Evolutionary conservation across 169 alveolate species (phyloP).

Genomic region (Eimeria zaria): DNA sequence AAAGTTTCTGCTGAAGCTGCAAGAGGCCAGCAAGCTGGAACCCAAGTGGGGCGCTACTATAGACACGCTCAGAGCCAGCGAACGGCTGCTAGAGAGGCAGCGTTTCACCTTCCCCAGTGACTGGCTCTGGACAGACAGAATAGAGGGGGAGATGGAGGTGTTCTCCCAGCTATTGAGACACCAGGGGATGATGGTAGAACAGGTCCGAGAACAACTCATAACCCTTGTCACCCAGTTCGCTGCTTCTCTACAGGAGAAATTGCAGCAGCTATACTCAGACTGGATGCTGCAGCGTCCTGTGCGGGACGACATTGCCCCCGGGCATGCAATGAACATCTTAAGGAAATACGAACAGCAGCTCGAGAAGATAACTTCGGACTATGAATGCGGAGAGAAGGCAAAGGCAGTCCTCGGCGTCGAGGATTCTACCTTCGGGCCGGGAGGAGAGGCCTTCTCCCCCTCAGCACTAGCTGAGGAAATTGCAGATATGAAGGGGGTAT

Average conservation of each 20-base stretch:
- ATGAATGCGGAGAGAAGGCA: constrained; percentile 64
- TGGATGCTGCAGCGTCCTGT: constrained; percentile 85
- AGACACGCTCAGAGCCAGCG: constrained; percentile 94
- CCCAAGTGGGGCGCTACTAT: constrained; percentile 93
- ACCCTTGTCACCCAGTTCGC: constrained; percentile 64
- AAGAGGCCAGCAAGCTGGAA: constrained; percentile 94
- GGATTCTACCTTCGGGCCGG: constrained; percentile 21
- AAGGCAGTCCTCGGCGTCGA: constrained; percentile 72
- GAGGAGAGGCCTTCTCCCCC: constrained; percentile 82
- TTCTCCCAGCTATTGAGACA: constrained; percentile 91
- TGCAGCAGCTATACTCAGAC: constrained; percentile 81
- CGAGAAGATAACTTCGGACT: constrained; percentile 41
- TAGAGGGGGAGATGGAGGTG: constrained; percentile 97
- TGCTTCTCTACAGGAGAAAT: constrained; percentile 57
- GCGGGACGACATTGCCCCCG: constrained; percentile 72
- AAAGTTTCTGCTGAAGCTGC: constrained; percentile 94
- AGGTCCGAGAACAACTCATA: constrained; percentile 56
- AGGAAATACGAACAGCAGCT: constrained; percentile 64
- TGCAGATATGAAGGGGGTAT: constrained; percentile 93
- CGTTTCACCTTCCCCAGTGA: constrained; percentile 95
- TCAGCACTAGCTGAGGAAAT: constrained; percentile 93
- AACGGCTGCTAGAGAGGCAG: constrained; percentile 95
- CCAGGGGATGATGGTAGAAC: constrained; percentile 79
- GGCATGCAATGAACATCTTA: constrained; percentile 76
- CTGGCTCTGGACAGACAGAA: constrained; percentile 96